A percentile compares a stretch with the other conserved stretches of the same genome.
phyloP scores from a whole-genome alignment of 1,139 yeast genomes.

The Zygotorulaspora mrakii region DNA sequence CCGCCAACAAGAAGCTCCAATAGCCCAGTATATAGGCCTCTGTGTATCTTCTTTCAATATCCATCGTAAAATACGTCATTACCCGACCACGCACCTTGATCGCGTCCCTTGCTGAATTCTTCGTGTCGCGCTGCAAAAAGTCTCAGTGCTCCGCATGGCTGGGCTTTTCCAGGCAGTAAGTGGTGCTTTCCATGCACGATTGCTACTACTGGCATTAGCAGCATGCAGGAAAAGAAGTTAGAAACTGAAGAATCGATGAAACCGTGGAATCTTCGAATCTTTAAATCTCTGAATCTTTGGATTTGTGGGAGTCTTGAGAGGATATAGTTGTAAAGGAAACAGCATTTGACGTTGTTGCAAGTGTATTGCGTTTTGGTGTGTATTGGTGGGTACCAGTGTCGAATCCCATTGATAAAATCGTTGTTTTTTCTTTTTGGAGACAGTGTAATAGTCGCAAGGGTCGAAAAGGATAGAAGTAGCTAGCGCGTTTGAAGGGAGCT shows the following conservation, averaged over 20 bases:
- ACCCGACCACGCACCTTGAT: too few relatives aligned
- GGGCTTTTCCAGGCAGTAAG: not conserved
- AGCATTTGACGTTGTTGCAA: too few relatives aligned
- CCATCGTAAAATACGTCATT: not conserved
- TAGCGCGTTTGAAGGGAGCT: not conserved
- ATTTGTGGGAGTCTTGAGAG: too few relatives aligned
- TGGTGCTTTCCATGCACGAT: slow-evolving; percentile 1
- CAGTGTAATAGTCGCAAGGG: not conserved
- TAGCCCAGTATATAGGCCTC: not conserved
- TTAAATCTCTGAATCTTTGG: too few relatives aligned
- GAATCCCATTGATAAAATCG: too few relatives aligned
- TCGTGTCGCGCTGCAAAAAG: too few relatives aligned
- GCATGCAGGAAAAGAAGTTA: too few relatives aligned
- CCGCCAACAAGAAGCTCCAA: not conserved
- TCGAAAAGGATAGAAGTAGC: not conserved
- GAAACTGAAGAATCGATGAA: not conserved
- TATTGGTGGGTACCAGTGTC: too few relatives aligned
- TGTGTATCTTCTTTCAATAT: not conserved
- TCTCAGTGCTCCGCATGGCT: slow-evolving; percentile 1
- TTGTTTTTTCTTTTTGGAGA: not conserved
- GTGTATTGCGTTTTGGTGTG: too few relatives aligned
- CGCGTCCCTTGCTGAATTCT: too few relatives aligned
- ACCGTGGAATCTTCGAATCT: too few relatives aligned
- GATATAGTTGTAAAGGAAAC: too few relatives aligned
- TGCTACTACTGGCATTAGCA: not conserved